Conservation (phyloP, 208 protist genomes). For the Vickermania ingenoplastis region DNA sequence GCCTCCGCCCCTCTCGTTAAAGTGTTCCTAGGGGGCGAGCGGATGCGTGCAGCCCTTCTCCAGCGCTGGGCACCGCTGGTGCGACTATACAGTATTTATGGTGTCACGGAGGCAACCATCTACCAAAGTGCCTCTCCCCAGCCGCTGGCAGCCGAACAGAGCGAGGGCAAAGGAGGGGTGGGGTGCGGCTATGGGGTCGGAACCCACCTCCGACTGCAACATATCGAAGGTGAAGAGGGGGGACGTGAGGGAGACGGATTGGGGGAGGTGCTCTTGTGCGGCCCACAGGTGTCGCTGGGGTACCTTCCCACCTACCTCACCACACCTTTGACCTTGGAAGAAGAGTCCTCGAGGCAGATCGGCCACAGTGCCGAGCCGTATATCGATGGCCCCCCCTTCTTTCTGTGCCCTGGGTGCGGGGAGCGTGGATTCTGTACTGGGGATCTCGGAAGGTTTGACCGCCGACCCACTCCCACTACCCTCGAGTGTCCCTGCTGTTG, state of each 20-base stretch:
- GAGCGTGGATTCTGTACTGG: constrained; percentile 35
- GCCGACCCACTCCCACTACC: no score
- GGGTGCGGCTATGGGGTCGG: constrained; percentile 24
- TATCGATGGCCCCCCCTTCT: no score
- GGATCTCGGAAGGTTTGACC: constrained; percentile 22
- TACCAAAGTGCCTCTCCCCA: constrained; percentile 32
- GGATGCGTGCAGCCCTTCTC: constrained; percentile 23
- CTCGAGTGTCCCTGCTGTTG: no score
- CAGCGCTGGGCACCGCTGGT: constrained; percentile 21
- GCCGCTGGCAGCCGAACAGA: constrained; percentile 10
- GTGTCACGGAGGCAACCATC: constrained; percentile 55
- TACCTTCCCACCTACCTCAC: constrained; percentile 12
- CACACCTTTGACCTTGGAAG: no score
- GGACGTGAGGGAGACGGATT: not conserved
- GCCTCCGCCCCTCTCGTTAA: no score
- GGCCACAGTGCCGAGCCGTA: no score
- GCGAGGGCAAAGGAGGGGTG: no score
- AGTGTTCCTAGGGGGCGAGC: constrained; percentile 46
- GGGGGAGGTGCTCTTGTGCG: constrained; percentile 14
- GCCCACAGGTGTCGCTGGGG: constrained; percentile 41
- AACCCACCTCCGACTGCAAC: constrained; percentile 2
- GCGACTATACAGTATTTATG: constrained; percentile 52
- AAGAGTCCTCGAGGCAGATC: no score
- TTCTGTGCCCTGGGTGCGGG: constrained; percentile 1
- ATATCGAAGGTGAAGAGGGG: constrained; percentile 7